These are phyloP conservation scores for Fusarium tupiense DNA, from an alignment of 2,329 filamentous ascomycete species.

Conservation along the genomic window DNA sequence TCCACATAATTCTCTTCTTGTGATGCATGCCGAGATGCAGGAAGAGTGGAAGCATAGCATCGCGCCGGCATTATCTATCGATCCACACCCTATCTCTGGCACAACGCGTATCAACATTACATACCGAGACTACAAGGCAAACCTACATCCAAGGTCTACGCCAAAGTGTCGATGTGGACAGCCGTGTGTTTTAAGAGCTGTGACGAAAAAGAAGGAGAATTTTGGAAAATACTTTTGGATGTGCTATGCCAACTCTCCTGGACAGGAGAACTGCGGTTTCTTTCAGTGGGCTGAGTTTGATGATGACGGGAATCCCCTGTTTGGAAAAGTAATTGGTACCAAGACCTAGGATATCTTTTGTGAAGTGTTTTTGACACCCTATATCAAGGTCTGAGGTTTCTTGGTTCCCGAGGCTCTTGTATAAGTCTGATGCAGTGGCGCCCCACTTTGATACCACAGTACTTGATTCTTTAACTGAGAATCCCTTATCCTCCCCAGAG, in stretches of 20 bases:
- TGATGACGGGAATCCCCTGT: slow-evolving; percentile 79
- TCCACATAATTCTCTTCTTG: slow-evolving; percentile 89
- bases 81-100: slow-evolving; percentile 84
- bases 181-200: slow-evolving; percentile 76
- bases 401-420: neutral
- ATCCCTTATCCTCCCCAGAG: accelerated
- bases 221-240: slow-evolving; percentile 91
- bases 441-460: neutral
- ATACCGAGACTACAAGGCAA: slow-evolving; percentile 84
- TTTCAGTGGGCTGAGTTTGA: slow-evolving; percentile 91
- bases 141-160: slow-evolving; percentile 79
- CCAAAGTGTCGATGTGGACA: slow-evolving; percentile 81
- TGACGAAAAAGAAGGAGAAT: slow-evolving; percentile 80
- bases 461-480: too few species aligned
- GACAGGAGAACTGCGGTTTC: slow-evolving; percentile 75
- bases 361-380: too few species aligned
- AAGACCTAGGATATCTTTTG: neutral
- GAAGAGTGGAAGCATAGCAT: slow-evolving; percentile 96
- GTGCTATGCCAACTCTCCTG: slow-evolving; percentile 82
- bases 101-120: slow-evolving; percentile 92
- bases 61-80: slow-evolving; percentile 76
- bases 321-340: neutral
- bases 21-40: slow-evolving; percentile 99
- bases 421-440: neutral
- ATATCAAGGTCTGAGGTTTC: too few species aligned